Evolutionary conservation across 2,329 filamentous ascomycete species (phyloP).

Genomic region (Cytospora mali): DNA sequence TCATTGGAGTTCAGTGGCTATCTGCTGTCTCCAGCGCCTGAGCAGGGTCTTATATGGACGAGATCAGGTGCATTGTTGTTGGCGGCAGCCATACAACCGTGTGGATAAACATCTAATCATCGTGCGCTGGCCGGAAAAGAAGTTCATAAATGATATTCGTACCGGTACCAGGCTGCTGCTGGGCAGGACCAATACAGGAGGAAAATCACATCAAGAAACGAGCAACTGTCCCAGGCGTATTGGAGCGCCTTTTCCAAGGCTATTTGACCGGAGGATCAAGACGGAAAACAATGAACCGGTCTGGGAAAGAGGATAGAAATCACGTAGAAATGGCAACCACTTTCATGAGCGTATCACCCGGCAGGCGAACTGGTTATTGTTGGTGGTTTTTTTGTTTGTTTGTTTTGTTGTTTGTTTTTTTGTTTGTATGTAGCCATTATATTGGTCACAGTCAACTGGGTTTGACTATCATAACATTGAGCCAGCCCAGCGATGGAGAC

Average conservation of each 20-base stretch:
- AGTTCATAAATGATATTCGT: background rate
- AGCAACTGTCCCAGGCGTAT: background rate
- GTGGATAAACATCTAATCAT: background rate
- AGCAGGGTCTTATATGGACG: background rate
- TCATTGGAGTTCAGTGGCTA: background rate
- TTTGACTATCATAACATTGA: background rate
- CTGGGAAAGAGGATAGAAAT: background rate
- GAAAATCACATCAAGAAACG: background rate
- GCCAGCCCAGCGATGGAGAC: background rate
- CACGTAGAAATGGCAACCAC: too few species aligned
- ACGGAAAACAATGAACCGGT: background rate
- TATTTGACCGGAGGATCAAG: background rate
- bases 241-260: background rate
- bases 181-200: background rate
- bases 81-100: background rate
- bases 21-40: background rate
- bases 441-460: background rate
- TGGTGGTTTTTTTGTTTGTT: too few species aligned
- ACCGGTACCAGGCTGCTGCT: background rate
- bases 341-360: too few species aligned
- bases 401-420: too few species aligned
- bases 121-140: background rate
- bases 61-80: background rate
- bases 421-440: background rate
- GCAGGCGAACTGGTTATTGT: too few species aligned